Evolutionary conservation across 371 early-diverging fungal species (phyloP), one percentile per base, ranked within the genome.

Genomic region (Circinella minor): DNA sequence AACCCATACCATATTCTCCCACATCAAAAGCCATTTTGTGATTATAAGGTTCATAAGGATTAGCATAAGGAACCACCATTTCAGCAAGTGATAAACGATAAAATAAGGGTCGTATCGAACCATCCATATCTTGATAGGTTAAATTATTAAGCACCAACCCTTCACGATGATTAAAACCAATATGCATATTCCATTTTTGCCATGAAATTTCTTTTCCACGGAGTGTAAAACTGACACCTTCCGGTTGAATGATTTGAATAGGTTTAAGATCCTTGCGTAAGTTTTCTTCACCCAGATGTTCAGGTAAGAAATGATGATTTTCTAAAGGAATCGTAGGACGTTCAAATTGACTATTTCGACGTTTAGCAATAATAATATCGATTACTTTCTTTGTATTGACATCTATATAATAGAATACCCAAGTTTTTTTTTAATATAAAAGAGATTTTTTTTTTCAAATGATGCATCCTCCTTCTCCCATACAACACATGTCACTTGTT

Each of bases 61-160:
- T 86, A 36, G 78, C 83, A 73, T 85, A 85, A 60, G 85, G 85
- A 7, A 85, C 84, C 18, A 84, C 80, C 85, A 85, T 83, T 65
- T 81, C 81, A 27, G 83, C 72, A 55, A 80, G 74, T 20, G 82
- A 79, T 18, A 80, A 71, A 67, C 81, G 79, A 39, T 79, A 81
- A 61, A 81, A 79, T 14, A 83, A 60, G 60, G 81, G 81, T 17
- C 80, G 74, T 64, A 72, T 71, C 18, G 75, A 72, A 15, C 63
- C 63, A 34, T 75, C 72, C 66, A 80, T 78, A 67, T 85, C 83
- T 68, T 78, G 71, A 47, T 83, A 83, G 36, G 73, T 79, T 27
- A 85, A 61, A 48, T 84, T 79, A 46, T 78, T 77, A 10, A 85
- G 70, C 3, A 85, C 83, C 18, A 85, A 63, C 64, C 85, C 85